Evolutionary conservation across 306 rosid species (phyloP), one percentile per base, ranked within the genome.

Genomic region (Quercus agrifolia): DNA sequence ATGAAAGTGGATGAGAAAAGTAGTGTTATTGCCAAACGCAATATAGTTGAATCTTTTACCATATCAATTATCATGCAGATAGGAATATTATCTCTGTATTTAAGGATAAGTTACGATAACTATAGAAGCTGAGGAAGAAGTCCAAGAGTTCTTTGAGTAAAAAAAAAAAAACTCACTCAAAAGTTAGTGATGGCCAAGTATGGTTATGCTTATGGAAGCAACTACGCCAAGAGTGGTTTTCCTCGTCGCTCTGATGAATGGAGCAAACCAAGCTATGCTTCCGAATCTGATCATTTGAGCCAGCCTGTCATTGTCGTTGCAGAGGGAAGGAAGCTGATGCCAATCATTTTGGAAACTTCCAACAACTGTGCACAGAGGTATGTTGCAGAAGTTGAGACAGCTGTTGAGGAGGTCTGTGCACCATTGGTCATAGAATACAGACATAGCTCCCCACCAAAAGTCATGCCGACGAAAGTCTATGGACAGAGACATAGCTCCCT

Each of bases 161-260:
- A 28, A 55, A 5, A 52, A 56, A 56, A 27, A 25, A 8, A 41
- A 41, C 5, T 63, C 27, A 28, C 31, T 76, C 30, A 27, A 56
- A 71, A 30, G 28, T 56, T 59, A 63, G 51, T 68, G 62, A 92
- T 92, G 97, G 82, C 68, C 4, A 61, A 49, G 78, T 87, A 59
- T 78, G 80, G 82, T 30, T 81, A 41, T 30, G 5, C 57, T 1
- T 75, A 82, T 66, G 70, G 44, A 64, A 70, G 77, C 67, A 33
- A 71, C 74, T 74, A 78, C 14, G 20, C 68, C 81, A 83, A 81
- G 78, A 64, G 21, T 35, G 78, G 73, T 0, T 21, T 20, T 1
- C 68, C 56, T 30, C 8, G 67, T 2, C 51, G 38, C 18, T 75
- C 73, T 31, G 79, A 71, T 5, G 82, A 83, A 49, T 33, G 64